Base-by-base conservation (phyloP, 805 yeast species). In the Jamesozyma lodderae region DNA sequence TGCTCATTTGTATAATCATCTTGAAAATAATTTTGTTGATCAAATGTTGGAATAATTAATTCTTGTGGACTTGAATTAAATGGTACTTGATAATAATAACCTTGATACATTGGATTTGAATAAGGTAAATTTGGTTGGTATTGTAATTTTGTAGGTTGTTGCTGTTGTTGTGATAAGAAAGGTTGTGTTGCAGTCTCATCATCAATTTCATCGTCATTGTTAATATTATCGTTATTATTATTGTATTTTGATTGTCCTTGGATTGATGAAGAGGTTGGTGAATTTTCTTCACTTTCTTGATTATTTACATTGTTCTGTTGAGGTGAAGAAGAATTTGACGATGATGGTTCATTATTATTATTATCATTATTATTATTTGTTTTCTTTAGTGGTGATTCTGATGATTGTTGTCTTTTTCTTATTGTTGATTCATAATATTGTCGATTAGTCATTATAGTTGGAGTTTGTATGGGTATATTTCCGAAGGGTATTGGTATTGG, bases 391-490 rank as follows among this genome's bases (percentile, higher is more conserved):
- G 29, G 17, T 14, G 35, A 13, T 25, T 25, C 28, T n/a, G 11
- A 23, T 17, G 7, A 5, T 6, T 22, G 29, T 26, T 39, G 41
- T 15, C 41, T 45, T 16, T 37, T 41, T 8, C 32, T 38, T 17
- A 35, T 42, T 8, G 33, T 42, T 3, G 52, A 32, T 14, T 42
- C 43, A 39, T 54, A 55, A 31, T 41, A 48, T 26, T 53, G 53
- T 15, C 49, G 47, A 37, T 51, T 55, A 1, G 56, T 50, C 46
- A 54, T 37, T 19, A 47, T 45, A 20, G 43, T 49, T 24, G 55
- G 29, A 5, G 29, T 10, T 11, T 26, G 29, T n/a, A 26, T 6
- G 6, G 29, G 15, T 42, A 32, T 36, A 4, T 20, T 21, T 8
- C 24, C 24, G 17, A 16, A 33, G 19, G 49, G 38, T 4, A 43